Conservation (phyloP, 129 eudicot species). For the Tanacetum coccineum region DNA sequence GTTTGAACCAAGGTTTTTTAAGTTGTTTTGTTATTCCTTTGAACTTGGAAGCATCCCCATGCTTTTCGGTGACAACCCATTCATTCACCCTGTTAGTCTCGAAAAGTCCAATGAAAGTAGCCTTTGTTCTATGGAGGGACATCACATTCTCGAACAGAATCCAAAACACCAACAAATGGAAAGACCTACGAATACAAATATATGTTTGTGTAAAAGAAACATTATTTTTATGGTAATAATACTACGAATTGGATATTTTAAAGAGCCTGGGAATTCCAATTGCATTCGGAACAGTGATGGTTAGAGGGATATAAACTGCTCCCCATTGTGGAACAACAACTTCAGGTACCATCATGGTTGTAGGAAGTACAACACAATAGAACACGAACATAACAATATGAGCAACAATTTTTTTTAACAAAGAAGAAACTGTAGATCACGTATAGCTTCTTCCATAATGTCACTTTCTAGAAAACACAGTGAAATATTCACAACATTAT, state of each 20-base stretch:
- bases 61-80: too few relatives aligned
- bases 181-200: neutral
- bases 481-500: neutral
- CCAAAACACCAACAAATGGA: too few relatives aligned
- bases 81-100: too few relatives aligned
- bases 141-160: too few relatives aligned
- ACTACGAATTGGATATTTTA: too few relatives aligned
- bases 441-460: constrained; percentile 27
- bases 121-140: too few relatives aligned
- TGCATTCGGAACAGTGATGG: constrained; percentile 26
- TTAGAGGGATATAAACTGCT: constrained; percentile 27
- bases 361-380: constrained; percentile 33
- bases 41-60: neutral
- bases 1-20: constrained; percentile 1
- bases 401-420: too few relatives aligned
- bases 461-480: constrained; percentile 19
- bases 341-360: constrained; percentile 33
- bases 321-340: constrained; percentile 31
- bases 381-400: too few relatives aligned
- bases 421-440: too few relatives aligned
- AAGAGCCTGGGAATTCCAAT: constrained; percentile 23
- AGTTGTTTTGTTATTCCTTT: neutral
- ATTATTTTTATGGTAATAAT: too few relatives aligned
- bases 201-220: neutral
- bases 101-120: too few relatives aligned